Conservation (phyloP, 495 filamentous ascomycete species). For the Annulohypoxylon stygium region DNA sequence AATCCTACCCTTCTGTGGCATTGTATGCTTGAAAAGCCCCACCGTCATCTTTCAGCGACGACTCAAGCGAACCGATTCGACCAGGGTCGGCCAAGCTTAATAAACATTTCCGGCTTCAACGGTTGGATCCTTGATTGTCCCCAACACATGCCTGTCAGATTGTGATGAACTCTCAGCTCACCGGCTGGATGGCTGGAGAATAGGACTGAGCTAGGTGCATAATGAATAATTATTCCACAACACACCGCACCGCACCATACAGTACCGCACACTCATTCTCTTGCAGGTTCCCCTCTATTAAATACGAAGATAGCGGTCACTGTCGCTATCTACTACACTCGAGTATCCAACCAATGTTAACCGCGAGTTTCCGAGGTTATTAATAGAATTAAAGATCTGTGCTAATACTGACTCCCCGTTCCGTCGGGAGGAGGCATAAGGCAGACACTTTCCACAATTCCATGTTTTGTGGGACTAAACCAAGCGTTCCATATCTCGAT, state of each 20-base stretch:
- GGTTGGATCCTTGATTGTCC: slow-evolving; percentile 14
- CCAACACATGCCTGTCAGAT: slow-evolving; percentile 3
- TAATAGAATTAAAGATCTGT: slow-evolving; percentile 32
- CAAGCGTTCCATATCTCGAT: slow-evolving; percentile 17
- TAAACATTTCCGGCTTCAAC: slow-evolving; percentile 8
- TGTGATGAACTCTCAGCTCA: slow-evolving; percentile 23
- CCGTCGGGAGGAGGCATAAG: slow-evolving; percentile 10
- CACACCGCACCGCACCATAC: not conserved
- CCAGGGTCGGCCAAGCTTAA: slow-evolving; percentile 29
- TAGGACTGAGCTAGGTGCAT: not conserved
- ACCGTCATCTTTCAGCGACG: slow-evolving; percentile 27
- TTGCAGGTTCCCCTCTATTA: not conserved
- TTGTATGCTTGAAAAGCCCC: slow-evolving; percentile 30
- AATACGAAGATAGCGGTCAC: not conserved
- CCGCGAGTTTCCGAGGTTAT: slow-evolving; percentile 9
- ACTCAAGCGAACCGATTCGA: slow-evolving; percentile 23
- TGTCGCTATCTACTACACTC: not conserved
- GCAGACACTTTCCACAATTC: slow-evolving; percentile 25
- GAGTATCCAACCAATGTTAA: not conserved
- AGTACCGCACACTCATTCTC: not conserved
- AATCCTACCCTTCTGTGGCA: slow-evolving; percentile 41
- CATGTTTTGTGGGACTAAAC: slow-evolving; percentile 13
- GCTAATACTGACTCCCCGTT: slow-evolving; percentile 3
- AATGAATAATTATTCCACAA: not conserved
- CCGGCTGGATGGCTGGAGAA: not conserved